Percentiles rank a stretch among this genome's conserved stretches.
phyloP scores from a whole-genome alignment of 176 grass and related monocot species.

The Bothriochloa decipiens region DNA sequence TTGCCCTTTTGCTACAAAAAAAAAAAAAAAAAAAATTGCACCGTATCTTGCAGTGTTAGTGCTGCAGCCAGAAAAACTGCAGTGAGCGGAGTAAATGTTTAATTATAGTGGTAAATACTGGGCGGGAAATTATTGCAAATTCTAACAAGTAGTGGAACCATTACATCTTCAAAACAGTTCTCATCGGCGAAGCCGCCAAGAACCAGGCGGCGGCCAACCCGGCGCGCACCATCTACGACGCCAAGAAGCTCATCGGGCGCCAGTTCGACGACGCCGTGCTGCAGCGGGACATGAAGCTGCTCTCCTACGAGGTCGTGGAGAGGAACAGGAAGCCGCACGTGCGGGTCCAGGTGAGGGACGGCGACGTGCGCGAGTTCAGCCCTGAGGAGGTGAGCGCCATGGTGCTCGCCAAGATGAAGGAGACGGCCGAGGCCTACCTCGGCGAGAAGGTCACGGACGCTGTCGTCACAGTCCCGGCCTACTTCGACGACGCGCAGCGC shows the following conservation, averaged over 20 bases:
- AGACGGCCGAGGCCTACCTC: slow-evolving; percentile 84
- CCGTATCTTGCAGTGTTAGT: too few species aligned
- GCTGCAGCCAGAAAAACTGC: too few species aligned
- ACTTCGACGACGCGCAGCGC: slow-evolving; percentile 90
- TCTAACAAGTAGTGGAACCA: too few species aligned
- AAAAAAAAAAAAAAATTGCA: too few species aligned
- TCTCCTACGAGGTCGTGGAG: not conserved
- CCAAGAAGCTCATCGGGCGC: slow-evolving; percentile 38
- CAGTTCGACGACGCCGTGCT: not conserved
- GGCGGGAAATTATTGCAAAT: too few species aligned
- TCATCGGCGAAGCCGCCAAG: too few species aligned
- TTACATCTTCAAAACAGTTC: too few species aligned
- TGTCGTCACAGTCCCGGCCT: slow-evolving; percentile 79
- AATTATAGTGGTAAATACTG: too few species aligned
- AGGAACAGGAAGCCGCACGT: not conserved
- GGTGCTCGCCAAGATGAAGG: slow-evolving; percentile 80
- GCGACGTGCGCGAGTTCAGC: slow-evolving; percentile 42
- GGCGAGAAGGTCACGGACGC: slow-evolving; percentile 49
- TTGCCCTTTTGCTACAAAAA: too few species aligned
- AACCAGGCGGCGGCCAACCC: too few species aligned
- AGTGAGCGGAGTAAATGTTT: too few species aligned
- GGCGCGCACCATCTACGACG: too few species aligned
- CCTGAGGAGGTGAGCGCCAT: slow-evolving; percentile 47
- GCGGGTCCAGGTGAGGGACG: not conserved
- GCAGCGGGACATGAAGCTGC: not conserved